A percentile compares a stretch with the other conserved stretches of the same genome.
Conservation (phyloP, 768 basidiomycete genomes). For the Lactifluus subvellereus region DNA sequence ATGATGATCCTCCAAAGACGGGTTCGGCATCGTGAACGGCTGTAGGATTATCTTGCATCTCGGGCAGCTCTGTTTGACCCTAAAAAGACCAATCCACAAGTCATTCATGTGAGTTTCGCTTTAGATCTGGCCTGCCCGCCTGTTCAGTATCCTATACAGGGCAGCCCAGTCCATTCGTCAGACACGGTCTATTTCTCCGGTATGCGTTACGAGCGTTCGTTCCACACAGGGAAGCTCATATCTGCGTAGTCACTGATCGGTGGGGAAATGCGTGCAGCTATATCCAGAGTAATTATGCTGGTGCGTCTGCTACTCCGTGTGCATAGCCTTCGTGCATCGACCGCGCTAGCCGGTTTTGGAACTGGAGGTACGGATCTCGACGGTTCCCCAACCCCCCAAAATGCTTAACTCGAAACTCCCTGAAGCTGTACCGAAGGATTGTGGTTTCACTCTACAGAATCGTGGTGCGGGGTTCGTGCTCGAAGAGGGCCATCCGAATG, state of each 20-base stretch:
- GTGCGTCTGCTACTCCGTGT: slow-evolving; percentile 33
- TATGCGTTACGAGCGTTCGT: slow-evolving; percentile 28
- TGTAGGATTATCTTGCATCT: slow-evolving; percentile 72
- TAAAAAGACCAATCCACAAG: slow-evolving; percentile 51
- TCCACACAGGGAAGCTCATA: not conserved
- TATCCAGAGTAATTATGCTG: slow-evolving; percentile 85
- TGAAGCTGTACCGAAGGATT: slow-evolving; percentile 82
- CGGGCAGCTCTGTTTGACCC: slow-evolving; percentile 80
- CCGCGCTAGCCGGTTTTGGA: slow-evolving; percentile 59
- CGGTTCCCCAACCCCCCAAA: not conserved
- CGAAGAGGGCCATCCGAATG: slow-evolving; percentile 78
- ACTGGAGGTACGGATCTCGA: slow-evolving; percentile 54
- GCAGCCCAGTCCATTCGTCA: slow-evolving; percentile 75
- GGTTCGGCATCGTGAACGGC: not conserved
- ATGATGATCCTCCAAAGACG: not conserved
- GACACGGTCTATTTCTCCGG: slow-evolving; percentile 96
- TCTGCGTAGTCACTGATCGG: slow-evolving; percentile 63
- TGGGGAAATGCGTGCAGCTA: slow-evolving; percentile 89
- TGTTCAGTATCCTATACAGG: slow-evolving; percentile 37
- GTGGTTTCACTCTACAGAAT: slow-evolving; percentile 96
- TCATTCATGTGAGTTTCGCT: slow-evolving; percentile 44
- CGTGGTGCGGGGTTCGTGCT: slow-evolving; percentile 83
- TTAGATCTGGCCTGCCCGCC: not conserved
- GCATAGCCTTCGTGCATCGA: not conserved
- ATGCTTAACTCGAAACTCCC: too few species aligned